A percentile compares a stretch with the other conserved stretches of the same genome.
Evolutionary conservation across 305 asterid genomes (phyloP).

Genomic region (Vinca major): DNA sequence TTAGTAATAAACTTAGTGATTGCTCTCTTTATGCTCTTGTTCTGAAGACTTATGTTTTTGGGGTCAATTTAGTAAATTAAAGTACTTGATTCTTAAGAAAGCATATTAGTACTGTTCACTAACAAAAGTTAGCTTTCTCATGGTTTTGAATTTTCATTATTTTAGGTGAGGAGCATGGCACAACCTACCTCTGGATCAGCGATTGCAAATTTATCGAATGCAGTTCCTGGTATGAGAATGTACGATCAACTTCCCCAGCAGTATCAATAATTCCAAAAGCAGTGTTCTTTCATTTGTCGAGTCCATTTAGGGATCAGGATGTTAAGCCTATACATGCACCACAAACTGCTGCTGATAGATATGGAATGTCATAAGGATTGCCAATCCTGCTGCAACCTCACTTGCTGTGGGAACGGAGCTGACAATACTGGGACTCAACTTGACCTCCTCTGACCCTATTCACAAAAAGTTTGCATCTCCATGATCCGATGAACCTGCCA

Average conservation of each 20-base stretch:
- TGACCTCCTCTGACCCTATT: conserved; percentile 77
- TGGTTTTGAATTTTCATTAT: conserved; percentile 10
- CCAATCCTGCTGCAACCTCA: conserved; percentile 68
- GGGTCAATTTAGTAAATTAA: not conserved
- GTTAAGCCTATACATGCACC: conserved; percentile 57
- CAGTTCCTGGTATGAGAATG: conserved; percentile 66
- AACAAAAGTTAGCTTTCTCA: not conserved
- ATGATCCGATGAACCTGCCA: conserved; percentile 86
- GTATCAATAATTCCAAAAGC: conserved; percentile 76
- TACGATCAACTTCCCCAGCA: conserved; percentile 86
- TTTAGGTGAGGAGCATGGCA: conserved; percentile 23
- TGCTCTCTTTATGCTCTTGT: not conserved
- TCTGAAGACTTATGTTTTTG: not conserved
- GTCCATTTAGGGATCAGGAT: conserved; percentile 76
- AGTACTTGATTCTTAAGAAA: not conserved
- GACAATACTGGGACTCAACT: conserved; percentile 77
- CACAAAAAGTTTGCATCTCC: conserved; percentile 83
- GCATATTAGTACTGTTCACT: too few relatives aligned
- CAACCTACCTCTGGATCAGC: conserved; percentile 28
- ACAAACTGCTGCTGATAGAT: conserved; percentile 55
- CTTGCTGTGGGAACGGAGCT: conserved; percentile 89
- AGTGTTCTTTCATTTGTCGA: conserved; percentile 70
- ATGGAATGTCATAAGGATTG: conserved; percentile 70
- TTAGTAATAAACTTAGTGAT: not conserved
- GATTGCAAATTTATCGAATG: conserved; percentile 42